Base-by-base conservation (phyloP, 2,329 filamentous ascomycete genomes). In the Fusarium poae region DNA sequence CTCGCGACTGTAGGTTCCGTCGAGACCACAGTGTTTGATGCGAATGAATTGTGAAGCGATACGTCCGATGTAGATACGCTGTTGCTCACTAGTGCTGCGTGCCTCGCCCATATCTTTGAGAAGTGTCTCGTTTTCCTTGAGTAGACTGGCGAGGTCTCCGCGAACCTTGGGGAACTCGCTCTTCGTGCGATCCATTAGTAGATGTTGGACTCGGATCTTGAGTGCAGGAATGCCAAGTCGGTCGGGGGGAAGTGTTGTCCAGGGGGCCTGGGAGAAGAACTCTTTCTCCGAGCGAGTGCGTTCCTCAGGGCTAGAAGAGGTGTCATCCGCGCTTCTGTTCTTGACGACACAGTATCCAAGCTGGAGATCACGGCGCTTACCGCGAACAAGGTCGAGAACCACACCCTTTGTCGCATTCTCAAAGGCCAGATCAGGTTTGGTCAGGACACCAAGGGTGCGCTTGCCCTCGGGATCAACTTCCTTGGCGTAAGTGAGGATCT, bases 351-450 rank as follows among this genome's bases (percentile, higher is more conserved):
- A 85, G 53, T 85, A 86, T 0, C 84, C 84, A 0, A 87, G 77
- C 2, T 78, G 78, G 0, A 86, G 74, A 2, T 80, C 72, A 2
- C 78, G 77, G 4, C 79, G 77, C 16, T 80, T 82, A 0, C 83
- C 82, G 0, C 53, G 45, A 0, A 85, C 77, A 0, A 84, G 79
- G 6, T 85, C 78, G 5, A 82, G 74, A 2, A 82, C 76, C 2
- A 78, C 78, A 0, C 76, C 71, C 27, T 82, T 76, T 1, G 76
- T 81, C 0, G 77, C 77, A 0, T 72, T 58, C 48, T 86, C 84
- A 0, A 73, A 74, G 0, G 84, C 82, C 0, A 89, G 77, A 58
- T 91, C 89, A 0, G 87, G 84, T 67, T 90, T 91, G 0, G 88
- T 91, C 1, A 90, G 78, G 0, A 86, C 81, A 0, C 81, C 82